Base-by-base conservation (phyloP, 1,139 yeast genomes). In the Zygoascus sp. region DNA sequence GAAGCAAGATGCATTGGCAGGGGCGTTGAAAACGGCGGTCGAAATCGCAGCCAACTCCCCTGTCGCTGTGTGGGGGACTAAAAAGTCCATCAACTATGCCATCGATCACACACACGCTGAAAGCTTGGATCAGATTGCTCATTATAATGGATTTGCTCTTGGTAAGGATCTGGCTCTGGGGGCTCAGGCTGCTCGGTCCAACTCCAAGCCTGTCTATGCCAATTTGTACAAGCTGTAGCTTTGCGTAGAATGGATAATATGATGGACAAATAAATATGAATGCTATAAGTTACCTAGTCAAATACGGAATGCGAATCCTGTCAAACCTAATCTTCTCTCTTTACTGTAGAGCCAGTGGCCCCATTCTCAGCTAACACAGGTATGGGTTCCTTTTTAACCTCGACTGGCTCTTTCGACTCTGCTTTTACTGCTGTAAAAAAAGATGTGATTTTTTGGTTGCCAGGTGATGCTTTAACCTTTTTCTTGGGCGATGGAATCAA, bases 11-110 rank as follows among this genome's bases (percentile, higher is more conserved):
- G 87, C 83, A 0, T 53, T 82, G 21, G 67, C 67, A 8, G 65
- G 69, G 37, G 84, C 85, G 21, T 52, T 69, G 32, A 68, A 69
- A 27, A 58, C 81, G 44, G 94, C 84, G 0, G 54, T 52, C n/a
- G 63, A 61, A 11, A 79, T 85, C 41, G 73, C 75, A 38, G 53
- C 55, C 3, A 70, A 75, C 61, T 72, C 74, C 32, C 74, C 72
- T 9, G 81, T 85, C 68, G 88, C 88, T 17, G 70, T 84, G 38
- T 72, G 65, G 53, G 94, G 92, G 21, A 78, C 87, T 13, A 84
- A 85, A 64, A 70, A 69, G 47, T 65, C 76, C 46, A 61, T 84
- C 54, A 80, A 81, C 52, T 73, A 70, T 46, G 76, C 83, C 47
- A 57, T 74, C 19, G 75, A 75, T 52, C 73, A 67, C 11, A 47